A percentile compares a stretch with the other conserved stretches of the same genome.
These are phyloP conservation scores for Anthracocystis walkeri DNA, from an alignment of 1,284 basidiomycete genomes.

Conservation along the genomic window DNA sequence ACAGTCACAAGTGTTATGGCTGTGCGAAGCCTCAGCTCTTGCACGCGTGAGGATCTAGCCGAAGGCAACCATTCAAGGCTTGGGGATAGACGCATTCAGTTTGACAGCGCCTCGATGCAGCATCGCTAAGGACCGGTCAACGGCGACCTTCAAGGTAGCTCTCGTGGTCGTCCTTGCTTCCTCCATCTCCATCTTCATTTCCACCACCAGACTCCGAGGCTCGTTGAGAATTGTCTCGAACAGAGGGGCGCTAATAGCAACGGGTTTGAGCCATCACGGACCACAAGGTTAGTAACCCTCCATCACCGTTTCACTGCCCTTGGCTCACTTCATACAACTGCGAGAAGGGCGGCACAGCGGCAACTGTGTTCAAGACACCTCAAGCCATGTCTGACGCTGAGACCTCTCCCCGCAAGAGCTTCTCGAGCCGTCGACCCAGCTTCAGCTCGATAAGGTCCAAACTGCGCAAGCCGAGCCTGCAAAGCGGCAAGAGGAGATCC, in stretches of 20 bases:
- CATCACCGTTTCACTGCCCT: no score
- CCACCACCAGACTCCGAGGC: neutral
- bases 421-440: slow-evolving; percentile 37
- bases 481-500: slow-evolving; percentile 11
- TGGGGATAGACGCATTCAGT: neutral
- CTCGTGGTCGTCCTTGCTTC: neutral
- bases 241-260: no score
- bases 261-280: no score
- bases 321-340: no score
- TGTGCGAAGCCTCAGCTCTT: neutral
- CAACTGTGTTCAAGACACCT: neutral
- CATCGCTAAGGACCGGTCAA: neutral
- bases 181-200: neutral
- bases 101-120: slow-evolving; percentile 4
- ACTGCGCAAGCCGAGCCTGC: slow-evolving; percentile 32
- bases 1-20: neutral
- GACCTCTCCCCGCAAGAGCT: slow-evolving; percentile 28
- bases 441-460: slow-evolving; percentile 39
- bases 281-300: no score
- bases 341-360: neutral
- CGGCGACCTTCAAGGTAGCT: neutral
- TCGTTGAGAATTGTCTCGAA: neutral
- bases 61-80: slow-evolving; percentile 1
- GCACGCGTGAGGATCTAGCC: neutral
- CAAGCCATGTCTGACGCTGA: slow-evolving; percentile 31